phyloP scores from a whole-genome alignment of 2,329 filamentous ascomycete species.

The Fusarium sp. region DNA sequence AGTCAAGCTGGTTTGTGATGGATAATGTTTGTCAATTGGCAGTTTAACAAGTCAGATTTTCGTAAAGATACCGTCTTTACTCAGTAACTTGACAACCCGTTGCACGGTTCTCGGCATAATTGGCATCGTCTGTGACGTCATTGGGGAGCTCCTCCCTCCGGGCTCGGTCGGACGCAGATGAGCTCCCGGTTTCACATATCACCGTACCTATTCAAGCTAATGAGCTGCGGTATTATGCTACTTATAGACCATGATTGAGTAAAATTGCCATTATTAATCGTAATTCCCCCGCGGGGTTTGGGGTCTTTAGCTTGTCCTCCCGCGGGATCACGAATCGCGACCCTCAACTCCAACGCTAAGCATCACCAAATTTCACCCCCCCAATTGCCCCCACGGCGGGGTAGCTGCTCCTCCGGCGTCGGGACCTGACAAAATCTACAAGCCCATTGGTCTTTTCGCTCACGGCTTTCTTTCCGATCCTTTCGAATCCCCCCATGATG shows the following conservation, averaged over 20 bases:
- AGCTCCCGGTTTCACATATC: neutral
- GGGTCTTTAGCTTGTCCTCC: constrained; percentile 8
- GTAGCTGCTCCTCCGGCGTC: constrained; percentile 28
- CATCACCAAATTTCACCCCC: constrained; percentile 16
- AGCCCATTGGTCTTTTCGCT: constrained; percentile 13
- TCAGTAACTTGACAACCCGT: neutral
- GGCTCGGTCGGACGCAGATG: neutral
- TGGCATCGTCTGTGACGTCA: neutral
- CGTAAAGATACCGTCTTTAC: neutral
- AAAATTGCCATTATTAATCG: neutral
- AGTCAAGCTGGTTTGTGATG: neutral
- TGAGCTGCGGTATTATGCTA: neutral
- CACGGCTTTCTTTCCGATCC: constrained; percentile 40
- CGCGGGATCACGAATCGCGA: neutral
- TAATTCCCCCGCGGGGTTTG: constrained; percentile 33
- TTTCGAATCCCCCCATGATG: constrained; percentile 16
- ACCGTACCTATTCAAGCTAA: neutral
- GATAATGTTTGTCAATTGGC: neutral
- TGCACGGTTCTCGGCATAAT: too few species aligned
- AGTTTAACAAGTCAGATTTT: neutral
- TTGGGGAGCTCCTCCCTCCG: neutral
- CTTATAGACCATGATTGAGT: neutral
- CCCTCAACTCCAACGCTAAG: neutral
- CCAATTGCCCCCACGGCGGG: constrained; percentile 33
- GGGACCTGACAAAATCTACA: neutral